Percentiles rank a stretch among this genome's conserved stretches.
Evolutionary conservation across 2,329 filamentous ascomycete genomes (phyloP).

Genomic region (Aureobasidium leucospermi): DNA sequence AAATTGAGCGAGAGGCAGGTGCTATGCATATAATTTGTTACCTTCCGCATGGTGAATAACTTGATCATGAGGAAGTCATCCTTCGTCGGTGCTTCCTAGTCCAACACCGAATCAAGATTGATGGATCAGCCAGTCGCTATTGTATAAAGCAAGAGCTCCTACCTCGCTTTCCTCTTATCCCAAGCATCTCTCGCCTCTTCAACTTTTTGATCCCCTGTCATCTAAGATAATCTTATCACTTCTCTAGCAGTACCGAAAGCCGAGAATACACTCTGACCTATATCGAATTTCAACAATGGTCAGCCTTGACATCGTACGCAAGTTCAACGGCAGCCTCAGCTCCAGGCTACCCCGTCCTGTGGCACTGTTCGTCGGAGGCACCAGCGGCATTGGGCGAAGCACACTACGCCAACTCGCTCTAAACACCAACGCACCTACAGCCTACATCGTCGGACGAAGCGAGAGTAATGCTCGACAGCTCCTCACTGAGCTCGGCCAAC

Average conservation of each 20-base stretch:
- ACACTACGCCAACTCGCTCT: conserved; percentile 15
- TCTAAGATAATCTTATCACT: not conserved
- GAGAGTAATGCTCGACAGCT: not conserved
- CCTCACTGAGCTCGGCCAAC: not conserved
- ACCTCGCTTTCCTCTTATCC: not conserved
- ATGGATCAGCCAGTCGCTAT: not conserved
- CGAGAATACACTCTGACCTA: not conserved
- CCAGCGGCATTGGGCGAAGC: conserved; percentile 18
- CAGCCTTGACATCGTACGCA: not conserved
- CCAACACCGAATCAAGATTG: not conserved
- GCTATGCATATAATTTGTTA: not conserved
- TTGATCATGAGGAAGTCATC: not conserved
- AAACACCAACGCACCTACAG: not conserved
- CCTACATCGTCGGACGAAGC: conserved; percentile 19
- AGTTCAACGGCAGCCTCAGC: not conserved
- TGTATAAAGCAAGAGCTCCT: not conserved
- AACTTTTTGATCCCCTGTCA: not conserved
- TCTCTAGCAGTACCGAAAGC: too few species aligned
- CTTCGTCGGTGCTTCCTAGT: not conserved
- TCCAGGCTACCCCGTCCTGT: conserved; percentile 8
- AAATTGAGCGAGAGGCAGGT: too few species aligned
- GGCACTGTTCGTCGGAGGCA: conserved; percentile 17
- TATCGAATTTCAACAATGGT: not conserved
- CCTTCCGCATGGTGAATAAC: not conserved
- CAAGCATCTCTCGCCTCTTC: not conserved